Base-by-base conservation (phyloP, 2,329 filamentous ascomycete species). In the Penicillium janthinellum region DNA sequence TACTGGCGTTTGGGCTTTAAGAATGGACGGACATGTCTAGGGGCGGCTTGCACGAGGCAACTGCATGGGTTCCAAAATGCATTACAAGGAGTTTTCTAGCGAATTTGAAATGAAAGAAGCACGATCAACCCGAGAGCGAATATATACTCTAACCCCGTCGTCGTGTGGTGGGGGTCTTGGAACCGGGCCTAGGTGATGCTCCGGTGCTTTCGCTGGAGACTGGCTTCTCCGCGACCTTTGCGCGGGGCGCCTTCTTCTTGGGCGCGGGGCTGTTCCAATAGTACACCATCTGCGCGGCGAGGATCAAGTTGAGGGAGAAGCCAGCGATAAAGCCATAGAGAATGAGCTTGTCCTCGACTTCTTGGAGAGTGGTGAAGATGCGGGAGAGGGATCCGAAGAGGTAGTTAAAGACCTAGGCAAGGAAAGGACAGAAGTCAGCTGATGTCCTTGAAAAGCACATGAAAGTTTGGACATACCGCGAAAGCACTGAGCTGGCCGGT, bases 401-500 rank as follows among this genome's bases (percentile, higher is more conserved):
- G 79, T 96, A 99, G 83, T 97, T 98, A 85, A 99, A 96, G 68
- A 99, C 92, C 93, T 97, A 64, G 6, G 5, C 42, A 51, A 7
- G 15, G 38, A 60, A 49, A 37, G 31, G 5, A 10, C 15, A 10
- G 20, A 20, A 10, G 45, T 63, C 53, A 62, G 62, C 28, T 12
- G 34, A 15, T 17, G 10, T 10, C 41, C 11, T 31, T 12, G 7
- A 20, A 15, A 1, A 20, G 10, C 1, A 41, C 3, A 34, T 57
- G 48, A 67, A 50, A 53, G 3, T 52, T 5, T 34, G 15, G 35
- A 84, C 90, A 79, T 84, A 96, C 95, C 60, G 95, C 91, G 77
- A 98, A 98, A 54, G 95, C 94, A 73, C 92, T 97, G 75, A 99
- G 83, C 82, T 99, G 95, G 25, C 96, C 95, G 5, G 95, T 99